Base-by-base conservation (phyloP, 2,329 filamentous ascomycete species). In the Tolypocladium tropicale region DNA sequence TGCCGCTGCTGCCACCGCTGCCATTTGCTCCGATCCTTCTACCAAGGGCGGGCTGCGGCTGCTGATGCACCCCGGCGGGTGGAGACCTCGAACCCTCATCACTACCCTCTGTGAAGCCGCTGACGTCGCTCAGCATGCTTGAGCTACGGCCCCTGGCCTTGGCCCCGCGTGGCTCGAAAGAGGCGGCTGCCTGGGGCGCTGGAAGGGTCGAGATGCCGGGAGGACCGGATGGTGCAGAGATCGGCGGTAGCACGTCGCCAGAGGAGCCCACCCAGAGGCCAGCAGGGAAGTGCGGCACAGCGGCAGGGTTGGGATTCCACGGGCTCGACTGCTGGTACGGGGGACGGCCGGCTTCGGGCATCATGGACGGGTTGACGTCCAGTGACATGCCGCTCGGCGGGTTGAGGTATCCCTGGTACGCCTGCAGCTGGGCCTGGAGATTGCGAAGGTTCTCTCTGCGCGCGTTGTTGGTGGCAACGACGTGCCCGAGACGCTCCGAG, bases 91-190 rank as follows among this genome's bases (percentile, higher is more conserved):
- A 58, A 25, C 79, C 80, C 49, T 78, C 80, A 52, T 74, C 75
- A 61, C 79, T 84, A 18, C 78, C 82, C 69, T 85, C 81, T 9
- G 83, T 86, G 62, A 86, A 84, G 23, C 83, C 82, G n/a, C 82
- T 85, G 3, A 86, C 73, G 62, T 85, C 79, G 63, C 82, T 85
- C 2, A 86, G 77, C 83, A 86, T 86, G 56, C 81, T 85, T 11
- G 81, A 85, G 33, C 82, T 85, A 52, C 83, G 79, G 25, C 81
- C 82, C 49, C 83, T 72, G 33, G 74, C 72, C 66, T 76, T 78
- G 60, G 61, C 65, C 58, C 60, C 68, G 61, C 63, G 69, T 14
- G 70, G 63, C 55, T 74, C 64, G 54, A 66, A 69, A 32, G 71
- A 60, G 6, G 70, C 64, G 14, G 71, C 69, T 41, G 73, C 74